phyloP scores from a whole-genome alignment of 495 filamentous ascomycete species.

The Hamigera avellanea region DNA sequence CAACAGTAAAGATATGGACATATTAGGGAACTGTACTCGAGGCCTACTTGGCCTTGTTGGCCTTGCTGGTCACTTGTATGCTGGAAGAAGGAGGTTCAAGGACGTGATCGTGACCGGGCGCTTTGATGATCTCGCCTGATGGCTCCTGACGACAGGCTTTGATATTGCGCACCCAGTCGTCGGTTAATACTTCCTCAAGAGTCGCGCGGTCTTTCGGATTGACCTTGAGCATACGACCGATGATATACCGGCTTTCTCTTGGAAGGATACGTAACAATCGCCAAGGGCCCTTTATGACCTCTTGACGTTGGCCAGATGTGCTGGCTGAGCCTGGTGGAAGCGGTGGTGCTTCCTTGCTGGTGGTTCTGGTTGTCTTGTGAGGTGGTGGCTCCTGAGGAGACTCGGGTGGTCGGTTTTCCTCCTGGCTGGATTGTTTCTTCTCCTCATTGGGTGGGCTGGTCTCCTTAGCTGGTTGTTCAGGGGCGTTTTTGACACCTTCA shows the following conservation, averaged over 20 bases:
- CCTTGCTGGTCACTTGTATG: constrained; percentile 32
- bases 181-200: constrained; percentile 71
- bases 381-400: constrained; percentile 9
- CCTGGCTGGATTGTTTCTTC: constrained; percentile 5
- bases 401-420: constrained; percentile 10
- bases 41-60: constrained; percentile 8
- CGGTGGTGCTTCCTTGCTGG: constrained; percentile 40
- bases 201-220: constrained; percentile 75
- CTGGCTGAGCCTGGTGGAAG: constrained; percentile 17
- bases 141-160: constrained; percentile 51
- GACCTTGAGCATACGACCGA: constrained; percentile 85
- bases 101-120: constrained; percentile 49
- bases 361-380: constrained; percentile 22
- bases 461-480: not conserved
- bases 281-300: constrained; percentile 87
- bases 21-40: not conserved
- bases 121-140: constrained; percentile 39
- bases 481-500: constrained; percentile 1
- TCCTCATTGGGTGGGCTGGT: constrained; percentile 4
- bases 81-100: constrained; percentile 44
- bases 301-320: constrained; percentile 37
- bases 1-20: not conserved
- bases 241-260: constrained; percentile 78
- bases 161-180: constrained; percentile 78
- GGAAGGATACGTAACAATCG: constrained; percentile 84